These are phyloP conservation scores for Apiotrichum gracile DNA, from an alignment of 1,284 basidiomycete genomes.

Conservation along the genomic window DNA sequence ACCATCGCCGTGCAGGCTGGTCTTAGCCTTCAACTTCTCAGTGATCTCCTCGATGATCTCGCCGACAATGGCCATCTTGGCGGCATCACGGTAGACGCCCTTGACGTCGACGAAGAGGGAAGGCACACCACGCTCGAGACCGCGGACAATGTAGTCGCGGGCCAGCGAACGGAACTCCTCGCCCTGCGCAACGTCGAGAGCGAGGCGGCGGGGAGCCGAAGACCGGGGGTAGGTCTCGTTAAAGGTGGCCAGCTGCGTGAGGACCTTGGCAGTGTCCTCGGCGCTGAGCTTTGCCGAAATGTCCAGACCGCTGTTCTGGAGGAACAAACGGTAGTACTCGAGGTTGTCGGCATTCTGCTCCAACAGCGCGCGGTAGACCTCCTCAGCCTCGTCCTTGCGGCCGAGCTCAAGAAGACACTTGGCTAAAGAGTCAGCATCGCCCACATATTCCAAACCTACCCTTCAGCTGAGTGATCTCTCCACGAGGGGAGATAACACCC, in stretches of 20 bases:
- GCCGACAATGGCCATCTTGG: constrained; percentile 65
- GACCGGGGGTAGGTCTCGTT: constrained; percentile 61
- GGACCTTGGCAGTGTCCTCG: constrained; percentile 54
- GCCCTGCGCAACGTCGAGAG: constrained; percentile 61
- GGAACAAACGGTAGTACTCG: constrained; percentile 71
- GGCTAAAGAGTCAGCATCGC: constrained; percentile 18
- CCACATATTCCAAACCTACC: constrained; percentile 50
- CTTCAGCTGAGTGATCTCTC: constrained; percentile 63
- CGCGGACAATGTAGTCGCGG: constrained; percentile 64
- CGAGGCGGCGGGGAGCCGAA: constrained; percentile 65
- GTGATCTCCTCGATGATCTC: constrained; percentile 60
- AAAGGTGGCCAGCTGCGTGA: constrained; percentile 59
- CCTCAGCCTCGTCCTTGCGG: constrained; percentile 61
- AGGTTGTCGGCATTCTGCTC: constrained; percentile 80
- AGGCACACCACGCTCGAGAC: constrained; percentile 79
- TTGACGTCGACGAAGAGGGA: constrained; percentile 93
- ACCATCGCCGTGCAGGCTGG: constrained; percentile 41
- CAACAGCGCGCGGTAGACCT: constrained; percentile 72
- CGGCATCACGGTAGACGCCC: constrained; percentile 62
- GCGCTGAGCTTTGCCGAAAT: constrained; percentile 37
- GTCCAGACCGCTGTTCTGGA: constrained; percentile 61
- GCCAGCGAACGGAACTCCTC: constrained; percentile 63
- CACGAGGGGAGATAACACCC: constrained; percentile 63
- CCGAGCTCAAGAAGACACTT: constrained; percentile 60
- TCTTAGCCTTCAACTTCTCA: constrained; percentile 39